Evolutionary conservation across 257 asterid genomes (phyloP), one percentile per base, ranked within the genome.

Genomic region (Solanum habrochaites): DNA sequence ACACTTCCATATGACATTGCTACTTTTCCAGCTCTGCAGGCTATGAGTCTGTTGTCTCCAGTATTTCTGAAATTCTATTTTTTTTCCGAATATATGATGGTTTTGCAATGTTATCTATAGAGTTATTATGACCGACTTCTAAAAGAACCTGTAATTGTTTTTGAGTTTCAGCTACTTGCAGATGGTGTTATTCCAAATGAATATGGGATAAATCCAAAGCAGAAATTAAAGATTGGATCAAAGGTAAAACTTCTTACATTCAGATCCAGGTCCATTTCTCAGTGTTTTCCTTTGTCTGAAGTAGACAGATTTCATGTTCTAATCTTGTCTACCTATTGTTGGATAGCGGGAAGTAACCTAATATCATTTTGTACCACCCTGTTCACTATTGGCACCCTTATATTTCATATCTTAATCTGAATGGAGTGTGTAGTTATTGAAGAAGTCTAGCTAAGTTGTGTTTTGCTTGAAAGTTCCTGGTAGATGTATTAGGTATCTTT

Each of bases 151-250:
- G 75, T 72, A 72, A 49, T 85, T 71, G 49, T 74, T 43, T 62
- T 88, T 86, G 86, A 89, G 80, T 83, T 90, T 85, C 94, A 96
- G 98, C 89, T 93, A 90, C 98, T 96, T 91, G 99, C 99, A 83
- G 99, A 96, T 90, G 99, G 99, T 80, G 99, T 96, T 77, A 95
- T 96, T 88, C 99, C 98, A 39, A 96, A 96, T 83, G 99, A 96
- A 90, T 96, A 96, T 71, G 99, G 99, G 81, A 96, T 96, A 90
- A 96, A 96, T 88, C 98, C 99, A 37, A 89, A 77, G 90, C 98
- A 95, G 89, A 96, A 94, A 89, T 86, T 96, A 87, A 95, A 95
- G 94, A 95, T 96, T 87, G 99, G 99, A 85, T 96, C 99, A 7
- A 94, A 96, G 97, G 99, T 96, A 87, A 21, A 83, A 66, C 45